Conservation (phyloP, 805 yeast species). For the Geotrichum ghanense region DNA sequence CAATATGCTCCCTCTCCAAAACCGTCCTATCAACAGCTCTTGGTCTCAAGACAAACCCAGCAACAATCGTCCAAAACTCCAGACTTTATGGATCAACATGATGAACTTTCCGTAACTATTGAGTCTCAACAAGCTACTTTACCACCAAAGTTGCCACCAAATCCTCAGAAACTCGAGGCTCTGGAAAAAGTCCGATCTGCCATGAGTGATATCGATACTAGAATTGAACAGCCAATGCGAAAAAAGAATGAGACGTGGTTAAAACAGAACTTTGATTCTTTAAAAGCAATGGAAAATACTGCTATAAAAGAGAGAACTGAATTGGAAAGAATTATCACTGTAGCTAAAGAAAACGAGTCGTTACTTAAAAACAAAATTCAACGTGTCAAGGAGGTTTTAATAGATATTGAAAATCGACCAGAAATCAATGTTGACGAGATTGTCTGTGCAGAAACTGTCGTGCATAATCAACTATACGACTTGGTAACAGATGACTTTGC, state of each 20-base stretch:
- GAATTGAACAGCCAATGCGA: slow-evolving; percentile 17
- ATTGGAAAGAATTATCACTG: slow-evolving; percentile 19
- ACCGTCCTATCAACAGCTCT: slow-evolving; percentile 3
- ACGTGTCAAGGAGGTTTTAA: slow-evolving; percentile 23
- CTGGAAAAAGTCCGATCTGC: slow-evolving; percentile 15
- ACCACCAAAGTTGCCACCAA: slow-evolving; percentile 31
- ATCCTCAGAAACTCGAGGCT: slow-evolving; percentile 26
- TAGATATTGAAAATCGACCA: slow-evolving; percentile 23
- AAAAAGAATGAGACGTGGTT: slow-evolving; percentile 20
- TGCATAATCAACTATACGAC: slow-evolving; percentile 50
- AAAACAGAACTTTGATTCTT: slow-evolving; percentile 27
- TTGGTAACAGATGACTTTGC: slow-evolving; percentile 58
- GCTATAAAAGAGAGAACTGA: slow-evolving; percentile 26
- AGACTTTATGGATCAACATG: not conserved
- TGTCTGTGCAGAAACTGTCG: slow-evolving; percentile 40
- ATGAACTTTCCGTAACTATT: slow-evolving; percentile 1
- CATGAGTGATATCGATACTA: slow-evolving; percentile 17
- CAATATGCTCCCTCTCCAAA: slow-evolving; percentile 4
- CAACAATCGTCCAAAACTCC: not conserved
- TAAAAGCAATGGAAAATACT: slow-evolving; percentile 25
- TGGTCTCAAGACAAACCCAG: not conserved
- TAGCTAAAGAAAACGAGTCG: slow-evolving; percentile 22
- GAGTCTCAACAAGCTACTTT: slow-evolving; percentile 4
- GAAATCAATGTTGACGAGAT: slow-evolving; percentile 32
- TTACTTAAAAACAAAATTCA: slow-evolving; percentile 23